phyloP scores from a whole-genome alignment of 2,329 filamentous ascomycete species.

The Pseudocercospora crystallina region DNA sequence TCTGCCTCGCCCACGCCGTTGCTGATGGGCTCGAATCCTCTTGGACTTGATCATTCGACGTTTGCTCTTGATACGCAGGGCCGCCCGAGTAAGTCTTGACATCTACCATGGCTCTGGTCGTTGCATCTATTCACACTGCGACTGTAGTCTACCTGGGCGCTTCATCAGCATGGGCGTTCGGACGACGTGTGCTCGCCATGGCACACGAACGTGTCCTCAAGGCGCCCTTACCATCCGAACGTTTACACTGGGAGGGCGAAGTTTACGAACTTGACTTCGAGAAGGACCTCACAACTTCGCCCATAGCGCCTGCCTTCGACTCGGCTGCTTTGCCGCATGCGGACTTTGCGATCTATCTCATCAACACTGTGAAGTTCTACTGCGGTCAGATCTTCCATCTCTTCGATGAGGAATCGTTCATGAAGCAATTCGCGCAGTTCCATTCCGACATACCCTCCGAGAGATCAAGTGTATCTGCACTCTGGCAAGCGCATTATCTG shows the following conservation, averaged over 20 bases:
- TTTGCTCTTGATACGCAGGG: slow-evolving; percentile 6
- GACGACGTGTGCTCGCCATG: slow-evolving; percentile 50
- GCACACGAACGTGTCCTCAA: slow-evolving; percentile 50
- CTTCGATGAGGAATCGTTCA: slow-evolving; percentile 56
- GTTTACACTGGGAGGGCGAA: slow-evolving; percentile 52
- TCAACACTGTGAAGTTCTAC: slow-evolving; percentile 59
- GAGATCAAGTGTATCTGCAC: slow-evolving; percentile 6
- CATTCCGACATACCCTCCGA: slow-evolving; percentile 31
- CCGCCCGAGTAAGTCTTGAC: slow-evolving; percentile 34
- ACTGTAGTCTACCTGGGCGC: slow-evolving; percentile 53
- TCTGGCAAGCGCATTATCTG: slow-evolving; percentile 57
- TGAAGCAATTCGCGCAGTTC: slow-evolving; percentile 44
- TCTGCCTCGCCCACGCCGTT: neutral
- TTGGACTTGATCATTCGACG: neutral
- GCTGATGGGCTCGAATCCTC: too few relatives aligned
- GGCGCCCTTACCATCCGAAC: slow-evolving; percentile 44
- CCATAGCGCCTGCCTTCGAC: slow-evolving; percentile 31
- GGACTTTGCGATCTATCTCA: slow-evolving; percentile 54
- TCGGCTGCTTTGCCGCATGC: slow-evolving; percentile 48
- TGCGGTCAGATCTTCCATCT: slow-evolving; percentile 56
- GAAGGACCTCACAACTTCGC: slow-evolving; percentile 29
- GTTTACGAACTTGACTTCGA: slow-evolving; percentile 56
- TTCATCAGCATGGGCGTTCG: slow-evolving; percentile 59
- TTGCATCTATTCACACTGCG: slow-evolving; percentile 2
- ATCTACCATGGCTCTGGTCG: neutral